Evolutionary conservation across 2,329 filamentous ascomycete genomes (phyloP).

Genomic region (Aplosporella prunicola): DNA sequence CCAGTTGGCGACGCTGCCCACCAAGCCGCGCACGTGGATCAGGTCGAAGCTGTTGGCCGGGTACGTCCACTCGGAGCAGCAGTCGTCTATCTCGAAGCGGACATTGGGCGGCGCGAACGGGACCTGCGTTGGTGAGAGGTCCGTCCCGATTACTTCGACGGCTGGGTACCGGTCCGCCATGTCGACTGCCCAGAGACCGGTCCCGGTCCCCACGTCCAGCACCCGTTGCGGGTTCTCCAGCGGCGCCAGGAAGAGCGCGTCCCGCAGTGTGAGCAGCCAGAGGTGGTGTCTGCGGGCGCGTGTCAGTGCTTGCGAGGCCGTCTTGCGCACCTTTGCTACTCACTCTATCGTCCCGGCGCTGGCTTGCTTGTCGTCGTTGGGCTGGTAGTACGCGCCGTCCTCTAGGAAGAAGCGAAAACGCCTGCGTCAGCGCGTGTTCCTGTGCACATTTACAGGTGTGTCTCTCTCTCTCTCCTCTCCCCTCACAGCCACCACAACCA

Average conservation of each 20-base stretch:
- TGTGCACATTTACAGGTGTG: too few species aligned
- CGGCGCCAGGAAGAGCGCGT: slow-evolving; percentile 27
- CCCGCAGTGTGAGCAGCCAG: slow-evolving; percentile 26
- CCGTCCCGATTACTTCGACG: slow-evolving; percentile 26
- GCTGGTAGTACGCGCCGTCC: slow-evolving; percentile 26
- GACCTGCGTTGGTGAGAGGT: slow-evolving; percentile 27
- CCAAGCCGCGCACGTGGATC: slow-evolving; percentile 32
- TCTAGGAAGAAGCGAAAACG: slow-evolving; percentile 12
- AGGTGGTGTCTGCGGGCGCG: slow-evolving; percentile 21
- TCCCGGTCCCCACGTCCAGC: slow-evolving; percentile 28
- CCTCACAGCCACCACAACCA: too few species aligned
- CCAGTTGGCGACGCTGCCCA: slow-evolving; percentile 34
- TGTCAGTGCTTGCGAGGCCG: slow-evolving; percentile 2
- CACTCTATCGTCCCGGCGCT: slow-evolving; percentile 8
- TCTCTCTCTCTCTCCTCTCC: too few species aligned
- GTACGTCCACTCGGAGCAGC: slow-evolving; percentile 32
- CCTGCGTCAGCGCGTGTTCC: too few species aligned
- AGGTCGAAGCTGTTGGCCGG: slow-evolving; percentile 28
- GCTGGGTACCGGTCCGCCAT: slow-evolving; percentile 28
- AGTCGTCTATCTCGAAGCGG: slow-evolving; percentile 38
- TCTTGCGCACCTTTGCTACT: background rate
- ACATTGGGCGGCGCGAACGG: slow-evolving; percentile 31
- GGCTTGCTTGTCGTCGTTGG: slow-evolving; percentile 24
- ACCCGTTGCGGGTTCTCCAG: slow-evolving; percentile 20
- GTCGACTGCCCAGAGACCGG: slow-evolving; percentile 29